phyloP scores from a whole-genome alignment of 2,329 filamentous ascomycete species.

The Fusarium subglutinans region DNA sequence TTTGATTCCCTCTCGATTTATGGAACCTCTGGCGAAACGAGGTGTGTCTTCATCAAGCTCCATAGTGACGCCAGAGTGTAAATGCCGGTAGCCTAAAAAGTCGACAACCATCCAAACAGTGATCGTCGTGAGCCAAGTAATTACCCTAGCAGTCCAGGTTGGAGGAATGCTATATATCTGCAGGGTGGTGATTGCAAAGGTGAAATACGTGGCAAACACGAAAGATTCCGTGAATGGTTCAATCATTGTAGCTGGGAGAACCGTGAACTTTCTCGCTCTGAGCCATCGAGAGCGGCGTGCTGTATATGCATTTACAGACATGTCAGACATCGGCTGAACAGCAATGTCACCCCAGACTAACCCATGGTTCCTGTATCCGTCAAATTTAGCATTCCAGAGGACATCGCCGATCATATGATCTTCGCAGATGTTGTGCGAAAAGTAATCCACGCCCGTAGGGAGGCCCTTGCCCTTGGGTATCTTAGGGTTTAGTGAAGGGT shows the following conservation, averaged over 20 bases:
- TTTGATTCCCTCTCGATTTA: slow-evolving; percentile 50
- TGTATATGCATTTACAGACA: slow-evolving; percentile 80
- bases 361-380: slow-evolving; percentile 79
- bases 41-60: slow-evolving; percentile 79
- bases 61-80: slow-evolving; percentile 79
- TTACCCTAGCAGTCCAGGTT: slow-evolving; percentile 73
- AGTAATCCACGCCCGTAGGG: slow-evolving; percentile 83
- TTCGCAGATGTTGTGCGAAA: slow-evolving; percentile 96
- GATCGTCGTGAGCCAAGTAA: slow-evolving; percentile 74
- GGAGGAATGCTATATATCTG: slow-evolving; percentile 61
- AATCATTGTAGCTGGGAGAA: slow-evolving; percentile 85
- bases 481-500: slow-evolving; percentile 57
- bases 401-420: slow-evolving; percentile 95
- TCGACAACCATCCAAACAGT: slow-evolving; percentile 79
- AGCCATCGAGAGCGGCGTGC: slow-evolving; percentile 89
- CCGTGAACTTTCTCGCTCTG: slow-evolving; percentile 93
- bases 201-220: slow-evolving; percentile 81
- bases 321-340: slow-evolving; percentile 87
- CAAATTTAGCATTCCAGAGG: slow-evolving; percentile 78
- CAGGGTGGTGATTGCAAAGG: slow-evolving; percentile 79
- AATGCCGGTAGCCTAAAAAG: slow-evolving; percentile 73
- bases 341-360: slow-evolving; percentile 87
- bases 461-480: slow-evolving; percentile 53
- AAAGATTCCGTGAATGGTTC: slow-evolving; percentile 93
- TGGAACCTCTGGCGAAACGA: slow-evolving; percentile 68